A percentile compares a stretch with the other conserved stretches of the same genome.
These are phyloP conservation scores for Circinella minor DNA, from an alignment of 371 early-diverging fungal species.

Conservation along the genomic window DNA sequence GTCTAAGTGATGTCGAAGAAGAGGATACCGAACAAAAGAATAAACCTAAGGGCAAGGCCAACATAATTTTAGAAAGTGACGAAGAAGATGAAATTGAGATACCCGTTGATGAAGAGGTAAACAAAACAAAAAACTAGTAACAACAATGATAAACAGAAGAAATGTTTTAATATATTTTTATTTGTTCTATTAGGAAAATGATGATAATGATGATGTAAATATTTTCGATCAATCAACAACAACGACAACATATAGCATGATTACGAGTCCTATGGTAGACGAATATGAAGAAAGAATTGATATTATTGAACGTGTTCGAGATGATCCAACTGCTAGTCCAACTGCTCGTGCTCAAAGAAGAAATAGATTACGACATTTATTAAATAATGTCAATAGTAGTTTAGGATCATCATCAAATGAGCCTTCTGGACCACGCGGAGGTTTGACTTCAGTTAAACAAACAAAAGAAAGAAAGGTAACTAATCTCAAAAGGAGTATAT, in stretches of 20 bases:
- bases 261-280: neutral
- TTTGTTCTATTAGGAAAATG: neutral
- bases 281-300: neutral
- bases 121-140: neutral
- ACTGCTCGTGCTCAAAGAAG: neutral
- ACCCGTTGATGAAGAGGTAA: conserved; percentile 12
- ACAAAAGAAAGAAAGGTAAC: conserved; percentile 7
- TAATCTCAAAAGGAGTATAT: neutral
- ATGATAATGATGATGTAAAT: neutral
- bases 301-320: neutral
- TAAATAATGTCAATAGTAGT: neutral
- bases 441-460: conserved; percentile 6
- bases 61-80: conserved; percentile 7
- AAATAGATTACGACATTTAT: conserved; percentile 4
- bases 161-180: neutral
- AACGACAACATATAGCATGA: neutral
- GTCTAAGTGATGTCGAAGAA: conserved; percentile 36
- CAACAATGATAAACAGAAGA: neutral
- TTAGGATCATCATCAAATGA: conserved; percentile 2
- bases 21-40: conserved; percentile 12
- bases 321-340: neutral
- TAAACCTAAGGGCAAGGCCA: neutral
- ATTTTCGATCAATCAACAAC: neutral
- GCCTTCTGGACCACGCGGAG: conserved; percentile 5
- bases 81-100: conserved; percentile 21